phyloP scores from a whole-genome alignment of 345 rosid genomes.

The Limnanthes douglasii region DNA sequence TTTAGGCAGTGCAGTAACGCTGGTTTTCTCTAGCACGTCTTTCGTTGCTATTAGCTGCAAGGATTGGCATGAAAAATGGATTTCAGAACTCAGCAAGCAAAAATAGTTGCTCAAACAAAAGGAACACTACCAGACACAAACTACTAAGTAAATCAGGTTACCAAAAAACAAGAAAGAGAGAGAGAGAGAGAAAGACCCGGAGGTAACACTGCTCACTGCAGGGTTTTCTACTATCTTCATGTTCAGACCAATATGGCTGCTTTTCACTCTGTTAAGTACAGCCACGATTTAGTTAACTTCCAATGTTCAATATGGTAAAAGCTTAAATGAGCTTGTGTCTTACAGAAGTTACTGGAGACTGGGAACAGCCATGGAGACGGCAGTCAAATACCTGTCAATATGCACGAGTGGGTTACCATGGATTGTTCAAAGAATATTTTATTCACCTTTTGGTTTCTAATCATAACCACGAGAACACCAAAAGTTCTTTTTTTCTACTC shows the following conservation, averaged over 20 bases:
- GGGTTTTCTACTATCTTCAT: slow-evolving; percentile 74
- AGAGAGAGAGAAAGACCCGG: slow-evolving; percentile 30
- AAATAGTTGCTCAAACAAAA: slow-evolving; percentile 1
- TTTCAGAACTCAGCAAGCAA: slow-evolving; percentile 6
- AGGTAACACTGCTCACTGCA: slow-evolving; percentile 81
- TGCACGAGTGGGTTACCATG: slow-evolving; percentile 11
- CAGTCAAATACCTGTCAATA: slow-evolving; percentile 84
- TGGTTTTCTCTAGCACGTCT: slow-evolving; percentile 32
- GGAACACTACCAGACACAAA: no score
- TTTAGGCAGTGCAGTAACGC: slow-evolving; percentile 10
- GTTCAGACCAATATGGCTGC: slow-evolving; percentile 62
- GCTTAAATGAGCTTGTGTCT: no score
- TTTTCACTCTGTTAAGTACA: slow-evolving; percentile 70
- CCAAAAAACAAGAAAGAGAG: no score
- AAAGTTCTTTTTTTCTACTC: no score
- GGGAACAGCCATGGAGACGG: slow-evolving; percentile 98
- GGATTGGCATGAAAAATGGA: slow-evolving; percentile 10
- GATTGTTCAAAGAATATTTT: slow-evolving; percentile 9
- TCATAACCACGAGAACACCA: no score
- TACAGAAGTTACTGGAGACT: slow-evolving; percentile 69
- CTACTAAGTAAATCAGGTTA: no score
- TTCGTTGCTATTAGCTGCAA: slow-evolving; percentile 41
- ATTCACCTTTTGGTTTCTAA: no score
- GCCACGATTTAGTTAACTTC: no score
- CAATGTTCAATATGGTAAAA: no score